Base-by-base conservation (phyloP, 768 basidiomycete species). In the Boletus reticuloceps region DNA sequence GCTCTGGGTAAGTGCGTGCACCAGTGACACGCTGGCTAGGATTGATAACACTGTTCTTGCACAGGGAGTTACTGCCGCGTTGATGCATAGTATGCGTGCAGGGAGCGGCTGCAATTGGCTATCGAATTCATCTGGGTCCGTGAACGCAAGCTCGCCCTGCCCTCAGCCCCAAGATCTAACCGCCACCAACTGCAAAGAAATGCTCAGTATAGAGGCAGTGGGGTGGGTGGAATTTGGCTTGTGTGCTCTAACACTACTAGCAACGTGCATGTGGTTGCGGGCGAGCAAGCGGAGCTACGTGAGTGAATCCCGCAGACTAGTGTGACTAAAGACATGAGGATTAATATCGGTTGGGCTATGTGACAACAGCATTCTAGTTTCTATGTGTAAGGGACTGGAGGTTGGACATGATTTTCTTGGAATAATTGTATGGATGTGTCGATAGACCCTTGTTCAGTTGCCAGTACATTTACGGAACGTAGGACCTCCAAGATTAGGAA, bases 161-260 rank as follows among this genome's bases (percentile, higher is more conserved):
- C 53, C 53, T 51, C 56, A 63, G 34, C 44, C 59, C 41, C 56
- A 60, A 50, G 62, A 60, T 54, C 61, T 61, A 48, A 67, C 59
- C 53, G 25, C 55, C 56, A 58, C 57, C 58, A 87, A 82, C 60
- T 91, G 90, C 71, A 78, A 86, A 59, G 84, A 89, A 67, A 81
- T 82, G 3, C 72, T 90, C 57, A 88, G 88, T 6, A 83, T 89
- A 8, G 86, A 88, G 69, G 84, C 84, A 1, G 66, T 91, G 16
- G 88, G 86, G 6, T 91, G 89, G 89, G 81, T 85, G 47, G 87
- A 89, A 59, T 84, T 89, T 57, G 79, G 77, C 8, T 67, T 91
- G 19, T 85, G 85, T 62, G 51, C 77, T 12, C 51, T 84, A 56
- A 82, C 86, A 8, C 68, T 88, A 41, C 50, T 78, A 6, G 75